Base-by-base conservation (phyloP, 202 grass and related monocot genomes). In the Setaria viridis region DNA sequence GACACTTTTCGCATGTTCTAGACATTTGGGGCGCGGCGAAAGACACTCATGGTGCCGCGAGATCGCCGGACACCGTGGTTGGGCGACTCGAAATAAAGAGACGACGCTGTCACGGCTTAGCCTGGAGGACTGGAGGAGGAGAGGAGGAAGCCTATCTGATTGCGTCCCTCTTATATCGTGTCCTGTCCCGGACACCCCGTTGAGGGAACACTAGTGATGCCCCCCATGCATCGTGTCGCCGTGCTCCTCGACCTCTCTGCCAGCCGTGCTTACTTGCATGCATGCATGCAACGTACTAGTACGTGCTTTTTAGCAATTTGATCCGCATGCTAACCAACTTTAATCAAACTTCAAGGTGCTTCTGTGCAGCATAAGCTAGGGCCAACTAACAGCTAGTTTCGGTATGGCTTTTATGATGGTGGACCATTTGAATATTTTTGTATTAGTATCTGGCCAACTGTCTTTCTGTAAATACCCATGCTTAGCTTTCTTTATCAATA, bases 31-130 rank as follows among this genome's bases (percentile, higher is more conserved):
- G 34, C 80, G 59, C 4, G 7, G 84, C 55, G 67, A 90, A 72
- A 77, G 67, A 58, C 9, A 9, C 84, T 87, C 7, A 90, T 90
- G 46, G 15, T 87, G 89, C 85, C 85, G 20, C 68, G 55, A 69
- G 12, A 87, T 87, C 74, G 6, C 50, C n/a, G 33, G 88, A 87
- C 80, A 87, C 84, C 20, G 34, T 47, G 50, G 65, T 45, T 78
- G 68, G 82, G 87, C 45, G 76, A 15, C 45, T 15, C 43, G 43
- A 25, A 25, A 25, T 25, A 25, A 25, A 25, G 25, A 25, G 25
- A 25, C 25, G 25, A 25, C 25, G 25, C 25, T 25, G 25, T 25
- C 25, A 25, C 25, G 25, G 25, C 25, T 25, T 25, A 25, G 25
- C 25, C 25, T 25, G 25, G 25, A 25, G 25, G 25, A 25, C 25